Base-by-base conservation (phyloP, 179 eudicot species). In the Heliamphora pulchella region DNA sequence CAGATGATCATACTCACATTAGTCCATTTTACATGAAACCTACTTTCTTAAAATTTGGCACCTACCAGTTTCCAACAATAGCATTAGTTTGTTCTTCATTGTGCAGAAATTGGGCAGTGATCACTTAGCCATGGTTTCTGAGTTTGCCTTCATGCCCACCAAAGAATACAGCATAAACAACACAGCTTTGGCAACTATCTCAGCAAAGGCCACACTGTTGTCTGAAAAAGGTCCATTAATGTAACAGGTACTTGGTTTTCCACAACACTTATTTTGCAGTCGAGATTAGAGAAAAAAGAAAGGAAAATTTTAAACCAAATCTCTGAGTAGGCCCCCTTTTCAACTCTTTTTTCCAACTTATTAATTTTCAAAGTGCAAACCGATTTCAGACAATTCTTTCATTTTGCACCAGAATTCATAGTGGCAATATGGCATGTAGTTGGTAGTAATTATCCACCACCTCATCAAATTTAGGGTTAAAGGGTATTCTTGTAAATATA, bases 61-160 rank as follows among this genome's bases (percentile, higher is more conserved):
- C 46, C 18, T 11, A 2, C 55, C 47, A 22, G 46, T 17, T 77
- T 77, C 14, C n/a, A 64, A 63, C 7, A 22, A 48, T 31, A 54
- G 6, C 63, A 15, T 46, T 14, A 22, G 20, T 58, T 78, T 78
- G 62, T 14, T 69, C 77, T 76, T 50, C n/a, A 41, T 43, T 18
- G 17, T 81, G 84, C 87, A 87, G 90, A 68, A 84, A 55, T 79
- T 83, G 78, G 90, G 88, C 44, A 87, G 90, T 69, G 90, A 87
- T 78, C 90, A 87, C 78, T 79, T 87, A 71, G 85, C 88, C 31
- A 81, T 87, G 79, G 88, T 81, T 63, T 83, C 84, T 59, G 90
- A 87, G 79, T 85, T 82, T 71, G 90, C 88, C 31, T 84, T 87
- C 77, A 17, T 68, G 78, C 65, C 53, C 58, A 55, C 57, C 48